phyloP scores from a whole-genome alignment of 495 filamentous ascomycete genomes.

The Cercophora newfieldiana region DNA sequence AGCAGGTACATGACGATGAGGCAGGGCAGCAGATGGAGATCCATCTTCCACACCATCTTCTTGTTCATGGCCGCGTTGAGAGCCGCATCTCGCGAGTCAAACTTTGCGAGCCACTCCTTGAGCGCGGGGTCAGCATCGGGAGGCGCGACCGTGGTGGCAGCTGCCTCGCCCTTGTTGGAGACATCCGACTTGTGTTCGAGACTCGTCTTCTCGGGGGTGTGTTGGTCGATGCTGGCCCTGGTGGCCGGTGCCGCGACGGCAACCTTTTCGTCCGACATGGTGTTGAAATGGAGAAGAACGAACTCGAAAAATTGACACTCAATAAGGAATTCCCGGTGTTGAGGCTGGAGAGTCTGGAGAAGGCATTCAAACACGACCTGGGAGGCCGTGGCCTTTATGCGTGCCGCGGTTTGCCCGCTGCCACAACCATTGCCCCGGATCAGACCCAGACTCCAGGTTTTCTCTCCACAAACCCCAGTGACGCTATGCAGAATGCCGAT shows the following conservation, averaged over 20 bases:
- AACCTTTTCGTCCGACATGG: not conserved
- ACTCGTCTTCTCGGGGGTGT: not conserved
- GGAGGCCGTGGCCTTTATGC: not conserved
- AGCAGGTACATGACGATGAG: conserved; percentile 47
- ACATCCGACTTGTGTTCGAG: conserved; percentile 3
- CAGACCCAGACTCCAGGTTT: not conserved
- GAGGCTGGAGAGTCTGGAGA: not conserved
- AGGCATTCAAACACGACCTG: not conserved
- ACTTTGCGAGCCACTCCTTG: conserved; percentile 19
- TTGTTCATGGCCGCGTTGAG: conserved; percentile 29
- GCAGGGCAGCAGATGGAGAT: conserved; percentile 43
- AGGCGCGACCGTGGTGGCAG: not conserved
- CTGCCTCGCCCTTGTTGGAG: not conserved
- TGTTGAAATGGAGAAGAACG: not conserved
- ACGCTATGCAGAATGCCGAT: not conserved
- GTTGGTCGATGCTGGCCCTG: not conserved
- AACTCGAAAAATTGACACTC: not conserved
- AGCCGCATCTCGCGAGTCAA: conserved; percentile 27
- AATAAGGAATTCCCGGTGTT: not conserved
- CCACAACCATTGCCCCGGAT: not conserved
- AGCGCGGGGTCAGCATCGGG: not conserved
- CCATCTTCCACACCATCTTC: conserved; percentile 41
- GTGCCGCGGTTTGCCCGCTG: not conserved
- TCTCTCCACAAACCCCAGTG: not conserved
- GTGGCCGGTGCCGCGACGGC: not conserved